Conservation (phyloP, 2,329 filamentous ascomycete genomes). For the Trichophyton simii region DNA sequence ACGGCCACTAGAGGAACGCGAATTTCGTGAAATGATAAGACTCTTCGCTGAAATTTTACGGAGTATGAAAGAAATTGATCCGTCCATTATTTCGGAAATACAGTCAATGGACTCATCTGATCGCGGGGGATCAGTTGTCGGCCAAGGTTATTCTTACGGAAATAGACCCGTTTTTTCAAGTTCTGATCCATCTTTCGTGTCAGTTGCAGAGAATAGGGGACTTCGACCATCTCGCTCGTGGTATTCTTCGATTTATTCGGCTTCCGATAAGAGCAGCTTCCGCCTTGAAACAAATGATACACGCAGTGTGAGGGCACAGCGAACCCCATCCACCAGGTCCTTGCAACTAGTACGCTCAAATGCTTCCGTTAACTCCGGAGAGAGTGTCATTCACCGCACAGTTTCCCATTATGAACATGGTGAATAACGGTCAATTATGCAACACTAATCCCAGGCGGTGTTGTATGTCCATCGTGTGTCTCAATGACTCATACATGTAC, state of each 20-base stretch:
- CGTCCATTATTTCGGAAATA: slow-evolving; percentile 37
- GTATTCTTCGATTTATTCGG: not conserved
- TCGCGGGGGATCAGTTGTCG: not conserved
- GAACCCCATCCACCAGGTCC: slow-evolving; percentile 26
- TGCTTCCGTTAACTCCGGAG: slow-evolving; percentile 24
- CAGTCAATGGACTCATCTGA: slow-evolving; percentile 6
- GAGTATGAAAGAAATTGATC: slow-evolving; percentile 55
- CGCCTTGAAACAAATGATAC: slow-evolving; percentile 15
- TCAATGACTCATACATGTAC: too few relatives aligned
- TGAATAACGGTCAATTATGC: not conserved
- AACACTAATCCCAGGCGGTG: not conserved
- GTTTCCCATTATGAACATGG: slow-evolving; percentile 14
- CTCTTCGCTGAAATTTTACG: slow-evolving; percentile 70
- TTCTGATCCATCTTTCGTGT: slow-evolving; percentile 6
- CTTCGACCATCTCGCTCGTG: not conserved
- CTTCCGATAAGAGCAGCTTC: slow-evolving; percentile 10
- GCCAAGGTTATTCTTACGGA: not conserved
- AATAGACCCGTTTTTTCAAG: not conserved
- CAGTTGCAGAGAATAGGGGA: slow-evolving; percentile 1
- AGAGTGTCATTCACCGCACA: slow-evolving; percentile 30
- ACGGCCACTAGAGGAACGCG: slow-evolving; percentile 50
- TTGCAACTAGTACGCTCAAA: slow-evolving; percentile 23
- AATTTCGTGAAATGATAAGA: slow-evolving; percentile 70
- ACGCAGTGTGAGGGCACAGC: slow-evolving; percentile 5
- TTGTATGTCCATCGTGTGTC: too few relatives aligned